A percentile compares a stretch with the other conserved stretches of the same genome.
Evolutionary conservation across 2,329 filamentous ascomycete species (phyloP).

Genomic region (Claviceps purpurea): DNA sequence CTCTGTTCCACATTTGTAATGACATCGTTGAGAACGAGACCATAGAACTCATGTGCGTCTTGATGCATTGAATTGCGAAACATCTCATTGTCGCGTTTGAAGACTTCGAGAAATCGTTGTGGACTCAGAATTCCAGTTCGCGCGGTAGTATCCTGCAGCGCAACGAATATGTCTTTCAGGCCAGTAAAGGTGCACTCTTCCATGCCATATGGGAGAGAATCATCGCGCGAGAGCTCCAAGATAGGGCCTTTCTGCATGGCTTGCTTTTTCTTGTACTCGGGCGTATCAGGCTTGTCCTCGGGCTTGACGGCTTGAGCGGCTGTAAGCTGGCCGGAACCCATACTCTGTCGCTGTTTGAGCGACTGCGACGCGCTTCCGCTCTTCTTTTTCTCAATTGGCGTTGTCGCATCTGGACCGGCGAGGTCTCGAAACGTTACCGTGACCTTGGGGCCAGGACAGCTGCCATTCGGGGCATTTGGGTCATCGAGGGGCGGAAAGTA

Average conservation of each 20-base stretch:
- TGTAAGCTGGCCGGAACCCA: conserved; percentile 39
- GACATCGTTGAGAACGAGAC: conserved; percentile 87
- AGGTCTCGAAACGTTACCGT: conserved; percentile 48
- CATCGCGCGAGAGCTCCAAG: conserved; percentile 71
- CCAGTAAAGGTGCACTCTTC: conserved; percentile 89
- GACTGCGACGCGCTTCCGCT: conserved; percentile 41
- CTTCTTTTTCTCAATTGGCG: conserved; percentile 32
- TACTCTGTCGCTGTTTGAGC: conserved; percentile 40
- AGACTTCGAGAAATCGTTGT: conserved; percentile 82
- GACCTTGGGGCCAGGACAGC: conserved; percentile 33
- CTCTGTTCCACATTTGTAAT: conserved; percentile 89
- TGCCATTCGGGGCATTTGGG: conserved; percentile 52
- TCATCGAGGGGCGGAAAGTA: conserved; percentile 55
- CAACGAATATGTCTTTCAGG: conserved; percentile 90
- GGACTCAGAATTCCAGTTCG: conserved; percentile 86
- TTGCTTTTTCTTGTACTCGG: conserved; percentile 96
- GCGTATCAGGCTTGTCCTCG: conserved; percentile 87
- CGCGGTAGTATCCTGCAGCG: conserved; percentile 66
- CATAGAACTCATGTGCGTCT: conserved; percentile 94
- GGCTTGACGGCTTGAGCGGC: conserved; percentile 49
- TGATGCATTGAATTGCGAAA: conserved; percentile 96
- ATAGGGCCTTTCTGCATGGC: conserved; percentile 80
- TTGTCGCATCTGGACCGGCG: conserved; percentile 32
- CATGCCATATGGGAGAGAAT: conserved; percentile 74
- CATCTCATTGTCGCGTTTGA: conserved; percentile 92